Evolutionary conservation across 768 basidiomycete species (phyloP).

Genomic region (Heimioporus sp.): DNA sequence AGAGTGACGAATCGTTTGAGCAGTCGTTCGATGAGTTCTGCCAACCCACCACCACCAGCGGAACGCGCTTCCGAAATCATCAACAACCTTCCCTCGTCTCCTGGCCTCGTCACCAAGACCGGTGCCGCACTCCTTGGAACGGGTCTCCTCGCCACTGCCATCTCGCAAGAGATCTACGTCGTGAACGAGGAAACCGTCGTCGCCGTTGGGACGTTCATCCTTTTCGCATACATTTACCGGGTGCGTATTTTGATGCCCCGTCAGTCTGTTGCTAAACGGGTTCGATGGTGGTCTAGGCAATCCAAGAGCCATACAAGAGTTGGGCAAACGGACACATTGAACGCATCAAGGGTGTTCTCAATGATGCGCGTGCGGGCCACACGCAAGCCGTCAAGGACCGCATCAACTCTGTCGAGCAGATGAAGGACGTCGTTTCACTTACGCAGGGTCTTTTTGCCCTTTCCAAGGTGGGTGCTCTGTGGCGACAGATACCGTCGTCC

Average conservation of each 20-base stretch:
- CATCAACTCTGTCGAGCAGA: constrained; percentile 85
- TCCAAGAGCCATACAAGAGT: constrained; percentile 84
- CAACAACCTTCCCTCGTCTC: constrained; percentile 82
- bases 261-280: constrained; percentile 2
- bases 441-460: constrained; percentile 89
- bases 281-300: constrained; percentile 43
- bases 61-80: constrained; percentile 91
- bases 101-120: constrained; percentile 90
- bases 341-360: constrained; percentile 78
- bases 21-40: constrained; percentile 66
- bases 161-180: constrained; percentile 97
- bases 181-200: constrained; percentile 96
- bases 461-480: constrained; percentile 65
- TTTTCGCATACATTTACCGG: constrained; percentile 81
- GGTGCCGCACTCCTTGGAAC: constrained; percentile 90
- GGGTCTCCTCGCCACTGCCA: constrained; percentile 84
- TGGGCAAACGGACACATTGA: constrained; percentile 91
- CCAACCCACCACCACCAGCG: constrained; percentile 65
- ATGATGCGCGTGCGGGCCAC: constrained; percentile 82
- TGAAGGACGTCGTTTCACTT: constrained; percentile 93
- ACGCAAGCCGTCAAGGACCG: constrained; percentile 91
- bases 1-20: constrained; percentile 8
- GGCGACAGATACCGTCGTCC: not conserved
- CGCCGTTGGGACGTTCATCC: constrained; percentile 77
- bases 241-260: constrained; percentile 37